Percentiles rank a stretch among this genome's conserved stretches.
Evolutionary conservation across 768 basidiomycete genomes (phyloP).

Genomic region (Phanerochaete carnosa): DNA sequence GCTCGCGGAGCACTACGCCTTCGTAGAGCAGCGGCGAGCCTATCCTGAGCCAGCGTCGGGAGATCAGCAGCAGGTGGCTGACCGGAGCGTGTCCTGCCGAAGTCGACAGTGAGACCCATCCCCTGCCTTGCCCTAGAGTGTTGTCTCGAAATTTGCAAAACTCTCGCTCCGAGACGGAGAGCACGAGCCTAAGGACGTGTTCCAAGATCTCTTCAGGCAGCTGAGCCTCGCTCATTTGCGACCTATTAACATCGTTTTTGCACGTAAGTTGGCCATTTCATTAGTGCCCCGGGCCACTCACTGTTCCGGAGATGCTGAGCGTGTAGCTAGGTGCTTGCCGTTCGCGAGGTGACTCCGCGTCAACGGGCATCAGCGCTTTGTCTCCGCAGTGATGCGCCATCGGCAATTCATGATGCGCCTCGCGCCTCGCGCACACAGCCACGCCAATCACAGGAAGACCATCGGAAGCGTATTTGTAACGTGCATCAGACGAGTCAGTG

Average conservation of each 20-base stretch:
- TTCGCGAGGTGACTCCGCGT: no score
- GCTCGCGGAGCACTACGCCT: not conserved
- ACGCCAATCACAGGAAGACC: no score
- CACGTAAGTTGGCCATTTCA: no score
- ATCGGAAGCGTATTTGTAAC: no score
- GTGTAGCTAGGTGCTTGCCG: no score
- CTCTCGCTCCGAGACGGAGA: not conserved
- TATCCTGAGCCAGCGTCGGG: not conserved
- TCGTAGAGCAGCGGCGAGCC: not conserved
- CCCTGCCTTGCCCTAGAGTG: not conserved
- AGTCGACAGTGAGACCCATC: not conserved
- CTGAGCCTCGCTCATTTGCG: not conserved
- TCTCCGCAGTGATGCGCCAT: no score
- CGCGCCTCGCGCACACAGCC: no score
- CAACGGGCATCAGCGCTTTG: no score
- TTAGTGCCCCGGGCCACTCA: no score
- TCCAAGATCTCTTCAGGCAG: not conserved
- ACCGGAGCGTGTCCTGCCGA: not conserved
- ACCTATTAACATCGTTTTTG: not conserved
- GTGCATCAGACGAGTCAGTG: no score
- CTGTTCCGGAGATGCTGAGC: no score
- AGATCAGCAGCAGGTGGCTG: not conserved
- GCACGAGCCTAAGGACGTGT: not conserved
- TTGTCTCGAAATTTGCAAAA: not conserved
- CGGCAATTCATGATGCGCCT: no score